phyloP scores from a whole-genome alignment of 768 basidiomycete genomes.

The Pulveroboletus sp. region DNA sequence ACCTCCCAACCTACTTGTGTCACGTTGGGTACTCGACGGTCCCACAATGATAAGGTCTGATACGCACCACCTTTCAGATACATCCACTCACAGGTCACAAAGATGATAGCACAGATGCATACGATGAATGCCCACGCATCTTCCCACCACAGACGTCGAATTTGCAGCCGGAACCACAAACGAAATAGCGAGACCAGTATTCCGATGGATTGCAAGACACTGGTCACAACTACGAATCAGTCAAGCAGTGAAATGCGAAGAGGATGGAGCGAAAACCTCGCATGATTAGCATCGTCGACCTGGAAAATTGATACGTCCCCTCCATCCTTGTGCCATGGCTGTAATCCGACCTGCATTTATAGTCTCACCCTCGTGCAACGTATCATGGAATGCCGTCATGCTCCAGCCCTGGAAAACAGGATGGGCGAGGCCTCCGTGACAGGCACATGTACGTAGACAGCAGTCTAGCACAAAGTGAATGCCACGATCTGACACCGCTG shows the following conservation, averaged over 20 bases:
- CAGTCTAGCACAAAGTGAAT: background rate
- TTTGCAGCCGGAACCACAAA: slow-evolving; percentile 12
- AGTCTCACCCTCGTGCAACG: background rate
- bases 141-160: slow-evolving; percentile 21
- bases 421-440: background rate
- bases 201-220: slow-evolving; percentile 9
- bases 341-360: background rate
- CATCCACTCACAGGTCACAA: slow-evolving; percentile 11
- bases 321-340: slow-evolving; percentile 1
- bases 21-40: background rate
- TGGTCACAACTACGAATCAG: slow-evolving; percentile 1
- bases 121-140: slow-evolving; percentile 17
- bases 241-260: background rate
- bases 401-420: background rate
- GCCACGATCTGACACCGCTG: background rate
- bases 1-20: slow-evolving; percentile 3
- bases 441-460: background rate
- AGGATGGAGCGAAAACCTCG: slow-evolving; percentile 4
- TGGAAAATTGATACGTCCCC: slow-evolving; percentile 8
- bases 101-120: slow-evolving; percentile 1
- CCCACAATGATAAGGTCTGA: background rate
- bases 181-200: slow-evolving; percentile 16
- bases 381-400: background rate
- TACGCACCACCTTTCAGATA: slow-evolving; percentile 16
- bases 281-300: slow-evolving; percentile 5